phyloP scores from a whole-genome alignment of 2,329 filamentous ascomycete species.

The Pseudopyricularia cyperi region DNA sequence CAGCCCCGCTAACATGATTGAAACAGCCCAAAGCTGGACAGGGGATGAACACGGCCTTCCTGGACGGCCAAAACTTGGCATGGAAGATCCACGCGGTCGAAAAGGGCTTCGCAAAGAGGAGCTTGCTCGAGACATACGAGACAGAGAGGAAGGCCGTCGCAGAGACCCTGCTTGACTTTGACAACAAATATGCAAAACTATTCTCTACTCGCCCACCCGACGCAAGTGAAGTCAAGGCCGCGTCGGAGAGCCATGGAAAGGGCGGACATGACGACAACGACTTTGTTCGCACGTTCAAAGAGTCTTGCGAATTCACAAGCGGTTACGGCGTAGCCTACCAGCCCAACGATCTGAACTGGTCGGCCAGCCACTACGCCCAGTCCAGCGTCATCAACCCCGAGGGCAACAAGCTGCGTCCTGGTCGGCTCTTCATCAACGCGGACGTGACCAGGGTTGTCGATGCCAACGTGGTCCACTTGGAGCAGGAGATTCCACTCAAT shows the following conservation, averaged over 20 bases:
- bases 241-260: constrained; percentile 25
- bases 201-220: constrained; percentile 71
- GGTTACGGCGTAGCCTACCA: constrained; percentile 84
- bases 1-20: neutral
- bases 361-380: constrained; percentile 54
- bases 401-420: constrained; percentile 54
- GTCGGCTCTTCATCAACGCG: constrained; percentile 63
- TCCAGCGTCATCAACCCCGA: constrained; percentile 56
- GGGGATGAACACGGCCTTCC: constrained; percentile 70
- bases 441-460: constrained; percentile 80
- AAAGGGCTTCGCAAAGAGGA: constrained; percentile 61
- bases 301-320: constrained; percentile 80
- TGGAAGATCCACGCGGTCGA: constrained; percentile 96
- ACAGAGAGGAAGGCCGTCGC: constrained; percentile 74
- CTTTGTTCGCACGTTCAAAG: constrained; percentile 84
- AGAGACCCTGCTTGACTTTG: constrained; percentile 73
- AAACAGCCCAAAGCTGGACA: constrained; percentile 55
- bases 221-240: constrained; percentile 58
- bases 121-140: constrained; percentile 74
- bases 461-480: constrained; percentile 78
- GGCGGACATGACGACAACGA: constrained; percentile 47
- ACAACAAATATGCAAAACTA: constrained; percentile 78
- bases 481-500: constrained; percentile 81
- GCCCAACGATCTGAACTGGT: constrained; percentile 77
- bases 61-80: constrained; percentile 76